Conservation (phyloP, 352 stramenopile genomes). For the Phytopythium ostracodes region DNA sequence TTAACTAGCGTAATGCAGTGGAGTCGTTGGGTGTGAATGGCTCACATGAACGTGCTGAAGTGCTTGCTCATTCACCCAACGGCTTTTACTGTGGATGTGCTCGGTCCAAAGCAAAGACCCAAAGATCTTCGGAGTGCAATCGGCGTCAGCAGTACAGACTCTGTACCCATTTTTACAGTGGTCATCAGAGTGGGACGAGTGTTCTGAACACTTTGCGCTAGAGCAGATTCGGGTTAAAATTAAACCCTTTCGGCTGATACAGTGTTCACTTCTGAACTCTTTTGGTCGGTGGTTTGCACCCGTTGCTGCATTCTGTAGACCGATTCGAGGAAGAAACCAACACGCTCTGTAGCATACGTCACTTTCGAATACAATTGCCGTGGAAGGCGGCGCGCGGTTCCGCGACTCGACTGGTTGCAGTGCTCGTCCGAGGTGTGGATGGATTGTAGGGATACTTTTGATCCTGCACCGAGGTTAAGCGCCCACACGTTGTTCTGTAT, state of each 20-base stretch:
- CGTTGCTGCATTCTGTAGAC: neutral
- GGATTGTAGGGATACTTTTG: slow-evolving; percentile 19
- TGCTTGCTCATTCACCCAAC: too few relatives aligned
- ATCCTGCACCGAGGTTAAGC: neutral
- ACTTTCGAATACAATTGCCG: neutral
- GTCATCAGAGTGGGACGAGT: neutral
- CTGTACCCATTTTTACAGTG: too few relatives aligned
- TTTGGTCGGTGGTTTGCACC: neutral
- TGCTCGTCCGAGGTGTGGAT: slow-evolving; percentile 6
- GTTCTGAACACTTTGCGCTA: neutral
- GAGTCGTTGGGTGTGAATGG: too few relatives aligned
- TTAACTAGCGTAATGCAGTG: too few relatives aligned
- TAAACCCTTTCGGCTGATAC: neutral
- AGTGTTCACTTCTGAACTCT: neutral
- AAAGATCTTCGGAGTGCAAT: too few relatives aligned
- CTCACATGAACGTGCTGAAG: too few relatives aligned
- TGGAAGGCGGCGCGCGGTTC: neutral
- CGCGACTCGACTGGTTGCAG: neutral
- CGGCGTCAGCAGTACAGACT: too few relatives aligned
- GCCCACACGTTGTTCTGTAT: too few relatives aligned
- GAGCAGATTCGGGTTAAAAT: neutral
- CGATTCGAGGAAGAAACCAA: neutral
- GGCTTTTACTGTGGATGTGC: too few relatives aligned
- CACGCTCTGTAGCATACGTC: too few relatives aligned
- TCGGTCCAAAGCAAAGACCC: too few relatives aligned